Evolutionary conservation across 2,329 filamentous ascomycete species (phyloP), one percentile per base, ranked within the genome.

Genomic region (Ophiocordyceps sinensis): DNA sequence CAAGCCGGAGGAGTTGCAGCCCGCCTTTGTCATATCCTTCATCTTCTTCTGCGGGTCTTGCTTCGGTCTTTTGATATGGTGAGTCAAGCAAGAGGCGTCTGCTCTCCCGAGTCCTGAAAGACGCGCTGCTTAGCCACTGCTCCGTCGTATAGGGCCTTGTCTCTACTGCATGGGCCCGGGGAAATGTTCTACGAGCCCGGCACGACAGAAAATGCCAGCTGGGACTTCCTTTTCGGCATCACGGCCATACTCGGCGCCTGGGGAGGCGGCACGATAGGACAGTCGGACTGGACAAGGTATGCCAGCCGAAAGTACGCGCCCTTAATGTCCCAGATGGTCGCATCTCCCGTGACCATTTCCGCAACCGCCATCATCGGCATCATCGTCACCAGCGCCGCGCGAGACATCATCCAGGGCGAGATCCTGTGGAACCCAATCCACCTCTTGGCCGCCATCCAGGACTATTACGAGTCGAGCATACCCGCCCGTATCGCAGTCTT

Each of bases 141-240:
- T 36, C 7, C 28, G 10, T 11, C 10, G 7, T 15, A 15, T n/a
- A 50, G 47, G 52, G 44, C 44, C 29, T 44, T 51, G 3, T 50
- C 47, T 2, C 44, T 43, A 32, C 49, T 49, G 15, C 40, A 45
- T 12, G 52, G 52, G 7, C 43, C 48, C 9, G 52, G 51, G 3
- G 28, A 26, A 28, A 47, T 52, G 44, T 54, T 54, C 41, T 41
- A 48, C 17, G 36, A 51, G 35, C 46, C 47, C 13, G 43, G 28
- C 15, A 43, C 46, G 2, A 41, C 50, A 15, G 44, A 49, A 21
- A 49, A 47, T 28, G 40, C 49, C 15, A 49, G 50, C 14, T 58
- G 54, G 54, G 51, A 53, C 4, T 55, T 56, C 45, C 47, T 55
- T 34, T 57, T 56, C 35, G 54, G 53, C 23, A 54, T 57, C 41